Base-by-base conservation (phyloP, 345 rosid genomes). In the Litchi chinensis region DNA sequence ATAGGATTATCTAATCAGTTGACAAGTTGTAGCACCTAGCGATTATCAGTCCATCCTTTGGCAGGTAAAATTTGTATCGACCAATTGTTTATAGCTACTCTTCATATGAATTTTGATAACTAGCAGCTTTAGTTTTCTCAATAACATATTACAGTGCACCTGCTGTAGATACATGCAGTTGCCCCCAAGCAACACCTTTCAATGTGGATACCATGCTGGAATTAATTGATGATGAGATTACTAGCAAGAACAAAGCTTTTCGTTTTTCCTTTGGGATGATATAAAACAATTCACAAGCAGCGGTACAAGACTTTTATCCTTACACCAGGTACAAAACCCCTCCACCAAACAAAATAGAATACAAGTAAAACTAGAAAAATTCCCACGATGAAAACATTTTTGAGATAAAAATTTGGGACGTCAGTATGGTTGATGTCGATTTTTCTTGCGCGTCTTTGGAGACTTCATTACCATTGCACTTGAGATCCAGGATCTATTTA, bases 401-500 rank as follows among this genome's bases (percentile, higher is more conserved):
- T 5, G n/a, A 6, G 68, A 37, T 32, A 32, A 63, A 6, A 24
- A 13, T 24, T 37, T 16, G 22, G 26, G 32, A 12, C 12, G n/a
- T 78, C 75, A 90, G 82, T 91, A 95, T 18, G 98, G 98, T 56
- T 78, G 78, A 75, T 82, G 93, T 83, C 95, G 85, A 60, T 77
- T 82, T 79, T 84, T 90, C 83, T 83, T 87, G 79, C 83, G 89
- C 64, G 65, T 76, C 18, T 64, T 83, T 0, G 86, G 78, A 3
- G 93, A 79, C 82, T 81, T 90, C 60, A 79, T 65, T 28, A 83
- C 94, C 79, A 93, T 80, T 9, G 88, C 71, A 26, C 86, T 88
- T 48, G 99, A 90, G 54, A 88, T 87, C 99, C 99, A 94, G 60
- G 98, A 89, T 59, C 85, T 84, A 39, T 82, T 84, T n/a, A 63